Evolutionary conservation across 2,329 filamentous ascomycete species (phyloP).

Genomic region (Hortaea sp.): DNA sequence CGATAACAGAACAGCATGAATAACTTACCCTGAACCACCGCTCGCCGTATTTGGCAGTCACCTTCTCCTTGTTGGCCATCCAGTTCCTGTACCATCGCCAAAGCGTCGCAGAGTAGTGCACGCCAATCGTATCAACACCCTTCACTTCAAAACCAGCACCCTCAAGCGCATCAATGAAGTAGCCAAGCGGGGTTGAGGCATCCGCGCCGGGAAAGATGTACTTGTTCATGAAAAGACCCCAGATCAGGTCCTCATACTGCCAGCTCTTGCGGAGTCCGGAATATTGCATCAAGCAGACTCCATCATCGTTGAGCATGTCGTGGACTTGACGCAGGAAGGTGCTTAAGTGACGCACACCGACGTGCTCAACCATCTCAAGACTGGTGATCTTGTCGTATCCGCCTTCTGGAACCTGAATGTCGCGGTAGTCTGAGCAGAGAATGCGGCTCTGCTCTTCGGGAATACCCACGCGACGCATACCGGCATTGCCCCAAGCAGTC

Average conservation of each 20-base stretch:
- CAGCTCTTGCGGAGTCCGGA: slow-evolving; percentile 87
- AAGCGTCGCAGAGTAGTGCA: slow-evolving; percentile 92
- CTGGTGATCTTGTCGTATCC: slow-evolving; percentile 92
- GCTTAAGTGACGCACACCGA: slow-evolving; percentile 81
- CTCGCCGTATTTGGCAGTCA: slow-evolving; percentile 87
- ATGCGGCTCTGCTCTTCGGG: slow-evolving; percentile 82
- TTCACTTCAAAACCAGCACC: slow-evolving; percentile 85
- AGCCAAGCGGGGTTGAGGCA: slow-evolving; percentile 84
- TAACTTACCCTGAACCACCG: slow-evolving; percentile 82
- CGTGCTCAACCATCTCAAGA: slow-evolving; percentile 97
- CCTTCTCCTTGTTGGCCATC: slow-evolving; percentile 86
- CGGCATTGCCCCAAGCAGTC: slow-evolving; percentile 91
- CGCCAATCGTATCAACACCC: slow-evolving; percentile 81
- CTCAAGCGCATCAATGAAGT: slow-evolving; percentile 76
- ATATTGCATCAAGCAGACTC: slow-evolving; percentile 91
- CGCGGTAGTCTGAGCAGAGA: slow-evolving; percentile 94
- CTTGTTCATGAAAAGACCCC: slow-evolving; percentile 99
- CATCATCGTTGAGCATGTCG: slow-evolving; percentile 94
- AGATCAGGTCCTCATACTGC: slow-evolving; percentile 97
- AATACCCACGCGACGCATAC: slow-evolving; percentile 71
- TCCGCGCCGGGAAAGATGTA: slow-evolving; percentile 97
- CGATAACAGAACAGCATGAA: neutral
- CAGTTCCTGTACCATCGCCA: slow-evolving; percentile 99
- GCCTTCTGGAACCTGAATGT: slow-evolving; percentile 64
- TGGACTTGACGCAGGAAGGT: slow-evolving; percentile 77